Conservation (phyloP, 257 asterid species). For the Scutellaria minor region DNA sequence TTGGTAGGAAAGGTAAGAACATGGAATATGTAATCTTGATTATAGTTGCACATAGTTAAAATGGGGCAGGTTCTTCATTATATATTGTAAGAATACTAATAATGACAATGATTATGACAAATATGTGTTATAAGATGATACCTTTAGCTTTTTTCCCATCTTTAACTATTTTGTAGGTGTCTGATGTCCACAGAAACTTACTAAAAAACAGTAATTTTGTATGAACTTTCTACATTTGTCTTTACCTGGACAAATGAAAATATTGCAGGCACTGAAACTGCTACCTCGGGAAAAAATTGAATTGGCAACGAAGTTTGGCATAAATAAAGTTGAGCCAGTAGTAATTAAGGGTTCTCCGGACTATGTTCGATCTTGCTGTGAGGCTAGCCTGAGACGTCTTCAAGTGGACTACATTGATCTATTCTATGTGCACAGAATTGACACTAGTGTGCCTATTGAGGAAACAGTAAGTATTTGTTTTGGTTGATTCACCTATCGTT, state of each 20-base stretch:
- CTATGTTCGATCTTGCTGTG: slow-evolving; percentile 67
- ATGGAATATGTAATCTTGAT: not conserved
- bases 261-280: slow-evolving; percentile 61
- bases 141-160: too few species aligned
- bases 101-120: too few species aligned
- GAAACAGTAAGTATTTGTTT: slow-evolving; percentile 53
- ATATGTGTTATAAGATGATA: too few species aligned
- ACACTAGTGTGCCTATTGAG: slow-evolving; percentile 61
- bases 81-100: too few species aligned
- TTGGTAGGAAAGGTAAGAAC: slow-evolving; percentile 52
- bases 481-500: not conserved
- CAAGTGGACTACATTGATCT: slow-evolving; percentile 69
- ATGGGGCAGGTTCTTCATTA: too few species aligned
- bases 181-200: too few species aligned
- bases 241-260: not conserved
- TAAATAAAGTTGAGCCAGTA: slow-evolving; percentile 38
- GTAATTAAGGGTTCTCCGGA: slow-evolving; percentile 62
- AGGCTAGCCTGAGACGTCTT: slow-evolving; percentile 62
- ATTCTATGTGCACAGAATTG: slow-evolving; percentile 61
- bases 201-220: not conserved
- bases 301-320: slow-evolving; percentile 70
- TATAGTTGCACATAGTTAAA: not conserved
- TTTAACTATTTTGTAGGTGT: too few species aligned
- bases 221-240: not conserved
- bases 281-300: slow-evolving; percentile 65